These are phyloP conservation scores for Coelastrella sp. DNA, from an alignment of 139 green algal genomes.

Conservation along the genomic window DNA sequence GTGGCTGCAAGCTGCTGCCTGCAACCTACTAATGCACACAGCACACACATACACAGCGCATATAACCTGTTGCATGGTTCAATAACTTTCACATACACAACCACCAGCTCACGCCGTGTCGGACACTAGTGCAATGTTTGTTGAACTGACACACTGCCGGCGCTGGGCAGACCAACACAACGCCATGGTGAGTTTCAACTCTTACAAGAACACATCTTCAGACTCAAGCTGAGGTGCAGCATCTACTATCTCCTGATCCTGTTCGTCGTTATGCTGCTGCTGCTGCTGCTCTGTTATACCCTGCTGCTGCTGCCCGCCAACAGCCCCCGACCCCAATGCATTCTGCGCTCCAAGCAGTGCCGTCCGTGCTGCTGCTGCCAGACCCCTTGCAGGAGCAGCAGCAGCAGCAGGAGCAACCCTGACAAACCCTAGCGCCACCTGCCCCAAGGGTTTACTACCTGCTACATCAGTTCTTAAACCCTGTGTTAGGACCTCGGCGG, in stretches of 20 bases:
- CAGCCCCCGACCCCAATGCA: neutral
- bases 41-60: too few species aligned
- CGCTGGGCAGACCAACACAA: too few species aligned
- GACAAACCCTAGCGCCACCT: neutral
- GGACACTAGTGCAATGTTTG: too few species aligned
- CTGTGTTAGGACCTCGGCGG: slow-evolving; percentile 1
- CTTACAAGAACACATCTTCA: neutral
- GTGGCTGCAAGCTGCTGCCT: too few species aligned
- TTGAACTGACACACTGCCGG: too few species aligned
- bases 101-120: too few species aligned
- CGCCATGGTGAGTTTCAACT: too few species aligned
- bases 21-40: too few species aligned
- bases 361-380: slow-evolving; percentile 20
- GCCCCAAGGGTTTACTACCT: neutral
- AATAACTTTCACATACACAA: too few species aligned
- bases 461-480: neutral
- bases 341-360: slow-evolving; percentile 30
- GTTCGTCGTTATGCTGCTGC: neutral
- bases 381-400: slow-evolving; percentile 20
- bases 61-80: too few species aligned
- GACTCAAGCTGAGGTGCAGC: neutral
- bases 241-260: neutral
- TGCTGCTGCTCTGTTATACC: neutral
- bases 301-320: neutral
- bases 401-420: slow-evolving; percentile 24